Conservation (phyloP, 176 grass and related monocot genomes). For the Echinochloa phyllopogon region DNA sequence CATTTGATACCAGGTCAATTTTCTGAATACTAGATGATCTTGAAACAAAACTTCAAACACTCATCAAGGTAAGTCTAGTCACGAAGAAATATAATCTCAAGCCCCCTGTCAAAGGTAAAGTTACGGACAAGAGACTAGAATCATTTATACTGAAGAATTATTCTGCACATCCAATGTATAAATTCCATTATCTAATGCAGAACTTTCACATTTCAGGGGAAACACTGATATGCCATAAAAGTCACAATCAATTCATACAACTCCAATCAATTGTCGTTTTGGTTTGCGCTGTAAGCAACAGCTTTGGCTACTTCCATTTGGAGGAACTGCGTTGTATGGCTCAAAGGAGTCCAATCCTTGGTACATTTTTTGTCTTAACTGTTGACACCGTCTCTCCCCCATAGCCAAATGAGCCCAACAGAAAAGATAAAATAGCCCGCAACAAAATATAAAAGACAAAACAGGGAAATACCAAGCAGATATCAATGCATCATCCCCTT, state of each 20-base stretch:
- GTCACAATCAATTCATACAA: constrained; percentile 56
- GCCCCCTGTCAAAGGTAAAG: neutral
- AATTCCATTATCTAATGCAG: constrained; percentile 28
- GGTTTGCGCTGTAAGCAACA: constrained; percentile 47
- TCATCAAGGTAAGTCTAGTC: constrained; percentile 5
- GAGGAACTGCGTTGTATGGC: constrained; percentile 41
- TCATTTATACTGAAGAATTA: constrained; percentile 11
- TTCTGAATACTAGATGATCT: neutral
- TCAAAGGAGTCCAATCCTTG: constrained; percentile 50
- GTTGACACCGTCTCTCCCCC: constrained; percentile 40
- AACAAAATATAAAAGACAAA: constrained; percentile 4
- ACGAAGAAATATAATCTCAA: constrained; percentile 11
- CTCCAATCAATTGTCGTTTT: constrained; percentile 65
- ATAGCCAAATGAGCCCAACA: constrained; percentile 47
- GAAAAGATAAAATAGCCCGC: constrained; percentile 47
- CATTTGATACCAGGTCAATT: neutral
- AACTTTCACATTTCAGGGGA: neutral
- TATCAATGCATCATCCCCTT: neutral
- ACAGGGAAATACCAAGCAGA: neutral
- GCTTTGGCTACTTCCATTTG: constrained; percentile 56
- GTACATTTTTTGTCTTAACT: constrained; percentile 48
- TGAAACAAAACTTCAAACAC: constrained; percentile 11
- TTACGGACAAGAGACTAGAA: constrained; percentile 17
- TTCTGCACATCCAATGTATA: neutral
- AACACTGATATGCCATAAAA: constrained; percentile 25